A percentile compares a stretch with the other conserved stretches of the same genome.
Conservation (phyloP, 768 basidiomycete genomes). For the Cantharellus cinnabarinus region DNA sequence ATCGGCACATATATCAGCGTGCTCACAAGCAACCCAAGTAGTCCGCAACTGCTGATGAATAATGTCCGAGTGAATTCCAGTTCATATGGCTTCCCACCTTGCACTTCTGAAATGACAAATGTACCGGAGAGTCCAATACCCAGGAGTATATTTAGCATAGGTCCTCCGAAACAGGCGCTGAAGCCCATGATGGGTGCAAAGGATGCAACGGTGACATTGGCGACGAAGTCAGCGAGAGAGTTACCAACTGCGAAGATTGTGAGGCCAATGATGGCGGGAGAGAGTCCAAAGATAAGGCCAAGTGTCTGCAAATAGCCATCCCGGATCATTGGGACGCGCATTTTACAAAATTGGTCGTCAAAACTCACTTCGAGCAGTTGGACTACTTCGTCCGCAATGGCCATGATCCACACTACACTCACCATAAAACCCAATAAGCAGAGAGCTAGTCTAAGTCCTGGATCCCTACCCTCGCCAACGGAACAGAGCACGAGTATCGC, state of each 20-base stretch:
- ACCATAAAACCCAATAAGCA: constrained; percentile 85
- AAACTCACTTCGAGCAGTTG: constrained; percentile 57
- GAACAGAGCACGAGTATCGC: constrained; percentile 6
- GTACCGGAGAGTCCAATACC: constrained; percentile 86
- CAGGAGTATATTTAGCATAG: constrained; percentile 79
- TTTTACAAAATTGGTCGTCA: neutral
- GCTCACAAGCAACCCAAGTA: constrained; percentile 51
- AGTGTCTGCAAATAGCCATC: constrained; percentile 38
- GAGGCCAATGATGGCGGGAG: constrained; percentile 90
- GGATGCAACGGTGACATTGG: constrained; percentile 88
- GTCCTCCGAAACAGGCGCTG: constrained; percentile 84
- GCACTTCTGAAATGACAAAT: constrained; percentile 39
- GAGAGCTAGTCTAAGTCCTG: constrained; percentile 40
- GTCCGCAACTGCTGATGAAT: constrained; percentile 60
- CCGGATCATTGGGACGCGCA: neutral
- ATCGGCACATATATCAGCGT: constrained; percentile 72
- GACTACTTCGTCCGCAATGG: constrained; percentile 91
- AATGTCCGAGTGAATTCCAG: constrained; percentile 69
- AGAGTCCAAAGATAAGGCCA: constrained; percentile 84
- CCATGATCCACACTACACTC: constrained; percentile 94
- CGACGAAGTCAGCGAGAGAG: constrained; percentile 88
- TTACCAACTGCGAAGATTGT: constrained; percentile 96
- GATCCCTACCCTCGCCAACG: constrained; percentile 33
- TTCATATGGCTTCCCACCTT: constrained; percentile 38
- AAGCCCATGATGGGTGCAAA: constrained; percentile 91